phyloP scores from a whole-genome alignment of 1,284 basidiomycete genomes.

The Pseudozyma sp. region DNA sequence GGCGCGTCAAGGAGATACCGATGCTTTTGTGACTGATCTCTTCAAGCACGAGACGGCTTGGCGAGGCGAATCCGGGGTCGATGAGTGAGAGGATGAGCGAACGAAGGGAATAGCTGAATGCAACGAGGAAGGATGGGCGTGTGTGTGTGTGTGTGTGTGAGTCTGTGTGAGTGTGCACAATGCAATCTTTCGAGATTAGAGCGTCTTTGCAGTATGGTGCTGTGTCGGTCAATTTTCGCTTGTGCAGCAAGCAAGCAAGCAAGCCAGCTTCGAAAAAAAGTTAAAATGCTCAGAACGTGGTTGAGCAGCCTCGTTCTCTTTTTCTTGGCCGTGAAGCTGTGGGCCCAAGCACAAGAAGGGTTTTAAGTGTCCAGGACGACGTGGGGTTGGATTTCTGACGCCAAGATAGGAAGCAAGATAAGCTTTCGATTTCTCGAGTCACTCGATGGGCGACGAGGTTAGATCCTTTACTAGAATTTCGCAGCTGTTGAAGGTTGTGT shows the following conservation, averaged over 20 bases:
- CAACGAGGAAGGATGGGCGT: too few relatives aligned
- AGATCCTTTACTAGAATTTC: not conserved
- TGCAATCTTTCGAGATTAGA: too few relatives aligned
- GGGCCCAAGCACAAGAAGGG: not conserved
- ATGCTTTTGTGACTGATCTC: not conserved
- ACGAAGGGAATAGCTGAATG: too few relatives aligned
- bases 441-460: not conserved
- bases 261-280: too few relatives aligned
- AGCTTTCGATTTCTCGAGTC: not conserved
- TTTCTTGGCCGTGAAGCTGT: not conserved
- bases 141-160: not conserved
- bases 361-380: too few relatives aligned
- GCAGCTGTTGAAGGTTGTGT: not conserved
- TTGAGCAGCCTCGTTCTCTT: not conserved
- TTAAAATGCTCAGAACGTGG: not conserved
- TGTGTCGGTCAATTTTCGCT: too few relatives aligned
- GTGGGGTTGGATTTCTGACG: not conserved
- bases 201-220: too few relatives aligned
- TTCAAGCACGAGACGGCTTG: not conserved
- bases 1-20: not conserved
- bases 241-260: too few relatives aligned
- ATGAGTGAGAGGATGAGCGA: too few relatives aligned
- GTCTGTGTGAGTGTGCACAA: not conserved
- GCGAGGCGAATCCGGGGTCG: too few relatives aligned
- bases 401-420: not conserved